Base-by-base conservation (phyloP, 306 rosid species). In the Rosa rugosa region DNA sequence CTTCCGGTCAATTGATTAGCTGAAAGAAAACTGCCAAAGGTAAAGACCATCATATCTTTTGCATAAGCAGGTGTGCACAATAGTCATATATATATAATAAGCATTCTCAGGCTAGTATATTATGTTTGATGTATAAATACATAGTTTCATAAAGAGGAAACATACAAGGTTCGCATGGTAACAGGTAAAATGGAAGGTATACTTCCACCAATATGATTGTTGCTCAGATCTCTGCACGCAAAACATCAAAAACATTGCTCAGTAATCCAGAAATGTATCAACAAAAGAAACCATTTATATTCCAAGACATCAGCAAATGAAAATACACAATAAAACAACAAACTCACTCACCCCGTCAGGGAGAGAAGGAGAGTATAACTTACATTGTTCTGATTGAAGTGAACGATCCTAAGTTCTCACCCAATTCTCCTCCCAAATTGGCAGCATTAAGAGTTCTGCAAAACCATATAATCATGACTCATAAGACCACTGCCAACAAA, bases 381-480 rank as follows among this genome's bases (percentile, higher is more conserved):
- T 88, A 94, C 98, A 94, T 89, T 80, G 67, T 75, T 78, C 16
- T 80, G 75, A 94, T 85, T 50, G 97, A 87, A 86, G 85, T 79
- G 81, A 94, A 92, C 75, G 75, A 14, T 75, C 88, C 91, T 66
- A 94, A 83, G 89, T 83, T 81, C 73, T 86, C 89, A 60, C 98
- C 97, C 62, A 94, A 81, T 82, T 81, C 91, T 77, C 98, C 98
- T 78, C 92, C 97, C 93, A 94, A 87, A 87, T 92, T 92, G 71
- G 94, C 95, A 51, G 85, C 95, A 84, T 83, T 88, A 82, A 94
- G 73, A 79, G 80, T 80, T 80, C 98, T 92, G 86, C 18, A 83
- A 83, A 67, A 80, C 51, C 79, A 83, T 36, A 83, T 65, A 68
- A 87, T 14, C 83, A 40, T 4, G 7, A 40, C 27, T 38, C 47